Conservation (phyloP, 2,329 filamentous ascomycete genomes). For the Colletotrichum zoysiae region DNA sequence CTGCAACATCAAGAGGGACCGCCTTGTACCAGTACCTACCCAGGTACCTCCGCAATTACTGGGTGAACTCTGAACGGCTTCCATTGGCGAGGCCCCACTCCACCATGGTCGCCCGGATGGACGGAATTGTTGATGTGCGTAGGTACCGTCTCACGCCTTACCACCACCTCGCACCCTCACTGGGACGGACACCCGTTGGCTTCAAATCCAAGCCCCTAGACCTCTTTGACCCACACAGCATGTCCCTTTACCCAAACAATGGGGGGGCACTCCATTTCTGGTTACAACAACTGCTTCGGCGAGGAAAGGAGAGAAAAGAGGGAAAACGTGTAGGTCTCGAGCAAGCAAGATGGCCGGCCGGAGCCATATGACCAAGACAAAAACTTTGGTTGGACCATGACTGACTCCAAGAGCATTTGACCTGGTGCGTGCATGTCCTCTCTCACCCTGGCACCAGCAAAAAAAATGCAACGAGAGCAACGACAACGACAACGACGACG, state of each 20-base stretch:
- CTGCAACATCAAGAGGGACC: too few relatives aligned
- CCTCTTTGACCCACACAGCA: background rate
- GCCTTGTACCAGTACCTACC: too few relatives aligned
- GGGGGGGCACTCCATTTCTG: background rate
- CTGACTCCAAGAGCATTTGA: background rate
- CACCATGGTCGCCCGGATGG: constrained; percentile 12
- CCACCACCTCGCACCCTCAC: background rate
- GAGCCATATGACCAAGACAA: background rate
- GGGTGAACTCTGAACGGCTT: constrained; percentile 5
- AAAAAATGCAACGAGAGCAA: background rate
- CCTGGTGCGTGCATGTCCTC: background rate
- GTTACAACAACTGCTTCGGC: background rate
- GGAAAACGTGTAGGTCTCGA: background rate
- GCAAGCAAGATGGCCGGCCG: background rate
- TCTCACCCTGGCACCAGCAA: background rate
- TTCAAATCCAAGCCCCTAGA: too few relatives aligned
- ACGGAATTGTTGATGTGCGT: too few relatives aligned
- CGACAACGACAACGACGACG: background rate
- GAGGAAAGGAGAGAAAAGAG: background rate
- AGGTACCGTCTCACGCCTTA: constrained; percentile 1
- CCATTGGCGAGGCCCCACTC: constrained; percentile 19
- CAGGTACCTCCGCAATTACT: too few relatives aligned
- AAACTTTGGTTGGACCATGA: background rate
- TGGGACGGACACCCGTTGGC: too few relatives aligned
- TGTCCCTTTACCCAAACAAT: background rate